Percentiles rank a stretch among this genome's conserved stretches.
Conservation (phyloP, 441 rosid species). For the Euphorbia schlechtendalii region DNA sequence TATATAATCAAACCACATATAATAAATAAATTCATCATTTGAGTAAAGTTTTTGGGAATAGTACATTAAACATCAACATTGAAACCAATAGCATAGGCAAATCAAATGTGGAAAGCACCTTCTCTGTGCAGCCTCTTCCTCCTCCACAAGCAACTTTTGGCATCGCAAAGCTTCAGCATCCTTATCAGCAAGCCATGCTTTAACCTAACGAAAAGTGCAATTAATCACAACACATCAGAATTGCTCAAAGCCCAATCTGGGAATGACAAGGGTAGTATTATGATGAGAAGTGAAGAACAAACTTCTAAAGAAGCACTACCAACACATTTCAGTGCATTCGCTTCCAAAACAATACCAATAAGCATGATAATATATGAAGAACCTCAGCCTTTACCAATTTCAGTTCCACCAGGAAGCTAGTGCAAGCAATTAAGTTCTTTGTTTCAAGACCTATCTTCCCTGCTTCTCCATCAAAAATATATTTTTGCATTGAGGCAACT, state of each 20-base stretch:
- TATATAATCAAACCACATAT: neutral
- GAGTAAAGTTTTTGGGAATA: neutral
- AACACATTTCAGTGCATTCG: neutral
- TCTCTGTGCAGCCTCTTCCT: conserved; percentile 91
- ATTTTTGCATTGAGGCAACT: conserved; percentile 70
- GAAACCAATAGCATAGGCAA: neutral
- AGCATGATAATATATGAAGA: neutral
- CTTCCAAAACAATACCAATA: neutral
- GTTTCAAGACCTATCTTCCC: conserved; percentile 75
- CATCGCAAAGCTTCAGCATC: conserved; percentile 94
- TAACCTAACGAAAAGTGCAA: conserved; percentile 35
- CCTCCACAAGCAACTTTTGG: conserved; percentile 87
- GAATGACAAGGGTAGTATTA: conserved; percentile 6
- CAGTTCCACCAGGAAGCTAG: conserved; percentile 84
- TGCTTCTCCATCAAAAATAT: conserved; percentile 81
- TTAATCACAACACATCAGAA: conserved; percentile 5
- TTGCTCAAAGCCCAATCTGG: neutral
- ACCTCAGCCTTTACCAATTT: conserved; percentile 48
- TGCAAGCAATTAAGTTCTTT: conserved; percentile 76
- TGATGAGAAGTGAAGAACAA: neutral
- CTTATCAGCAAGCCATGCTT: conserved; percentile 89
- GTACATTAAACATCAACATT: neutral
- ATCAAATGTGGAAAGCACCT: conserved; percentile 36
- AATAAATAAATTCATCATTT: neutral
- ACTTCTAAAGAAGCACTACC: neutral